Base-by-base conservation (phyloP, 2,329 filamentous ascomycete genomes). In the Cladosporium sphaerospermum region DNA sequence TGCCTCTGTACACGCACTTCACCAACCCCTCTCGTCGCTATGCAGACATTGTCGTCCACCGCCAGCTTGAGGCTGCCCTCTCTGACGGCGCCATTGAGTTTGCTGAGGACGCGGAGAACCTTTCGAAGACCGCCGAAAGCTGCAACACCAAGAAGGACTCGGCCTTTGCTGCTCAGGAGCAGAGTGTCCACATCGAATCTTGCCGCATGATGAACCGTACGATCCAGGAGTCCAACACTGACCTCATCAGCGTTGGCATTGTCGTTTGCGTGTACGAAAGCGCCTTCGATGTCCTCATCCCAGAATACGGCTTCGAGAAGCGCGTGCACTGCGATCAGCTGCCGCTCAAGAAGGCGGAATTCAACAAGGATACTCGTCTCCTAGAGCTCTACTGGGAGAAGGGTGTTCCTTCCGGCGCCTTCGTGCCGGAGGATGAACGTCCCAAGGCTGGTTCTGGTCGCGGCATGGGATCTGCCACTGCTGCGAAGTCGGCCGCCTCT, bases 131-230 rank as follows among this genome's bases (percentile, higher is more conserved):
- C 47, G 88, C 91, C 8, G 93, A 99, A 72, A 83, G 89, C 62
- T 96, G 89, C 79, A 99, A 99, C 76, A 96, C 88, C 67, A 99
- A 97, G 84, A 99, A 97, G 72, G 93, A 99, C 69, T 97, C 91
- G 10, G 90, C 93, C 1, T 92, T 96, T 74, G 93, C 89, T 65
- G 93, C 93, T 11, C 93, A 99, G 71, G 93, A 99, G 71, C 93
- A 99, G 75, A 97, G 93, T 71, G 90, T 99, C 46, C 93, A 99
- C 73, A 96, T 99, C 59, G 93, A 97, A 69, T 89, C 92, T 4
- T 99, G 93, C 78, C 87, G 93, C 62, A 85, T 84, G 64, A 96
- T 99, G 88, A 91, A 97, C 73, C 90, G 88, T 75, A 88, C 86
- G 71, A 84, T 88, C 60, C 85, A 89, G 68, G 88, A 95, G 62